A percentile compares a stretch with the other conserved stretches of the same genome.
Evolutionary conservation across 192 early-diverging fungal species (phyloP).

Genomic region (Gorgonomyces haynaldii): DNA sequence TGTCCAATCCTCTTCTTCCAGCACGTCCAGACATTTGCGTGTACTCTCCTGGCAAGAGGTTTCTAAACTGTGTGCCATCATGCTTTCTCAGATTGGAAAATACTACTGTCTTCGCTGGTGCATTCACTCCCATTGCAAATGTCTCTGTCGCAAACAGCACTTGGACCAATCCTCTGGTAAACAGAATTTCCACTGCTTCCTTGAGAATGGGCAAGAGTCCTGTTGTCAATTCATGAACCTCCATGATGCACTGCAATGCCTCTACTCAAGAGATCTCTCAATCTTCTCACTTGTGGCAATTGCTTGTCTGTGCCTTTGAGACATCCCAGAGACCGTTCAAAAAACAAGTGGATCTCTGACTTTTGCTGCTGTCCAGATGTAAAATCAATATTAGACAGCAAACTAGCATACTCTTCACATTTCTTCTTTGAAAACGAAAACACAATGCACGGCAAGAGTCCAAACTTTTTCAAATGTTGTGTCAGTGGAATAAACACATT

Average conservation of each 20-base stretch:
- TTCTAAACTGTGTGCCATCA: constrained; percentile 78
- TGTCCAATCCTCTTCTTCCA: constrained; percentile 85
- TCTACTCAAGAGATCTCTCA: constrained; percentile 70
- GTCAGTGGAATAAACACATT: constrained; percentile 77
- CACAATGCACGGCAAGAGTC: constrained; percentile 76
- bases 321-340: constrained; percentile 67
- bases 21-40: constrained; percentile 99
- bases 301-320: constrained; percentile 65
- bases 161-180: constrained; percentile 77
- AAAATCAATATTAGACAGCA: constrained; percentile 71
- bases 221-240: no score
- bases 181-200: constrained; percentile 96
- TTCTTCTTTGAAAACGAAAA: constrained; percentile 94
- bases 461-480: constrained; percentile 54
- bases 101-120: constrained; percentile 88
- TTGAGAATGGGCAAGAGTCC: constrained; percentile 95
- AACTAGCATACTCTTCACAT: constrained; percentile 83
- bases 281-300: constrained; percentile 79
- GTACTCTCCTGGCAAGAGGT: constrained; percentile 91
- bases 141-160: constrained; percentile 97
- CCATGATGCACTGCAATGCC: constrained; percentile 97
- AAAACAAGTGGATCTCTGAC: constrained; percentile 76
- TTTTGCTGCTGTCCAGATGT: constrained; percentile 61
- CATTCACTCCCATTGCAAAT: constrained; percentile 99
- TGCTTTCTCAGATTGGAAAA: constrained; percentile 87